Evolutionary conservation across 2,329 filamentous ascomycete genomes (phyloP).

Genomic region (Byssothecium circinans): DNA sequence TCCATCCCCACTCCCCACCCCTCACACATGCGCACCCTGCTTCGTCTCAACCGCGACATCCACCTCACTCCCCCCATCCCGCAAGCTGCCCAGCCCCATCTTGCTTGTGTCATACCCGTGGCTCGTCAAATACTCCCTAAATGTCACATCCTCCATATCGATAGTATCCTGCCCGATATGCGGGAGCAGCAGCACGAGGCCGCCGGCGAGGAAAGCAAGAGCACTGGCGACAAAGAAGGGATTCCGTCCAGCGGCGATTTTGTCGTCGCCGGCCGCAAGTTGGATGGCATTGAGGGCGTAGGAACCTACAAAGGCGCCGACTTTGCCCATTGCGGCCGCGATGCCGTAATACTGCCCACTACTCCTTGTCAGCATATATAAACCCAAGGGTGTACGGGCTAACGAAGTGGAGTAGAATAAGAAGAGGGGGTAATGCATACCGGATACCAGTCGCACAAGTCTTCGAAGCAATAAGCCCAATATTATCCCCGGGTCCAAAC

Average conservation of each 20-base stretch:
- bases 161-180: constrained; percentile 84
- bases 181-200: constrained; percentile 71
- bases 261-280: constrained; percentile 37
- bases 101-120: constrained; percentile 75
- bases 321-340: constrained; percentile 72
- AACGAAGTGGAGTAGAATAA: no score
- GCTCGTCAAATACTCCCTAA: constrained; percentile 70
- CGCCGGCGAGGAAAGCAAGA: constrained; percentile 70
- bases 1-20: background rate
- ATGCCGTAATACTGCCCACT: constrained; percentile 73
- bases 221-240: constrained; percentile 85
- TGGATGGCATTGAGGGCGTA: constrained; percentile 73
- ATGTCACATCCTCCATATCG: constrained; percentile 71
- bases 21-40: background rate
- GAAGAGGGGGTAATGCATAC: no score
- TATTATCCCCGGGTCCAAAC: constrained; percentile 87
- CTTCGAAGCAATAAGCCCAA: constrained; percentile 83
- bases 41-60: constrained; percentile 12
- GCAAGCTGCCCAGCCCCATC: constrained; percentile 47
- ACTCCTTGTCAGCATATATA: background rate
- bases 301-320: constrained; percentile 82
- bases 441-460: constrained; percentile 83
- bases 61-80: constrained; percentile 16
- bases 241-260: constrained; percentile 68
- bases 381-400: no score